Evolutionary conservation across 2,329 filamentous ascomycete species (phyloP), one percentile per base, ranked within the genome.

Genomic region (Dactylellina parvicollis): DNA sequence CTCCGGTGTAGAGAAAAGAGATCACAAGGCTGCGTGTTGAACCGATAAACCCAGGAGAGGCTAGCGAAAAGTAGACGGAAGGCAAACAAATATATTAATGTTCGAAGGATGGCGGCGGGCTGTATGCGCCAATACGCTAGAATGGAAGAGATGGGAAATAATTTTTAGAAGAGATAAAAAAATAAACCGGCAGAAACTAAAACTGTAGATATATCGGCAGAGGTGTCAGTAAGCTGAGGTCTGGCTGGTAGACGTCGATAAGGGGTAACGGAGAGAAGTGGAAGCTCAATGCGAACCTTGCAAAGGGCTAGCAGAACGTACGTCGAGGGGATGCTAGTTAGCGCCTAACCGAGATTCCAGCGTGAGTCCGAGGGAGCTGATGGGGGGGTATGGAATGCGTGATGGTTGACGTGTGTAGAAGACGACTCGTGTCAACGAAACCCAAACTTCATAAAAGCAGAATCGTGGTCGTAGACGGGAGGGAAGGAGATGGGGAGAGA

Each of bases 271-370:
- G 14, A 20, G 24, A 26, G 32, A 46, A 46, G 22, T 2, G 62
- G 54, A 49, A 67, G 54, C 64, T 60, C 64, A 60, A 69, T 44
- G 64, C 64, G 67, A 72, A 72, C 67, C 59, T 72, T 42, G 66
- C 57, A 62, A 47, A 34, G 56, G 67, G 36, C 52, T 44, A 46
- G 50, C 38, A 50, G 59, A 38, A 60, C 16, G 52, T 72, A 49
- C 47, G 52, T 72, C 59, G 46, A 62, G 42, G 32, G 44, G 57
- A 44, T 30, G 34, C 26, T 44, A n/a, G n/a, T n/a, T n/a, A 55
- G 66, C 57, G 66, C 56, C 65, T 69, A 61, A 62, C 65, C 65
- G 54, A 69, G 57, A 60, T 54, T 34, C 47, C 49, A 62, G 49
- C 26, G 66, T 36, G 57, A 62, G 52, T 57, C 38, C 61, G 40